Conservation (phyloP, 1,139 yeast species). For the Suhomyces kunorum region DNA sequence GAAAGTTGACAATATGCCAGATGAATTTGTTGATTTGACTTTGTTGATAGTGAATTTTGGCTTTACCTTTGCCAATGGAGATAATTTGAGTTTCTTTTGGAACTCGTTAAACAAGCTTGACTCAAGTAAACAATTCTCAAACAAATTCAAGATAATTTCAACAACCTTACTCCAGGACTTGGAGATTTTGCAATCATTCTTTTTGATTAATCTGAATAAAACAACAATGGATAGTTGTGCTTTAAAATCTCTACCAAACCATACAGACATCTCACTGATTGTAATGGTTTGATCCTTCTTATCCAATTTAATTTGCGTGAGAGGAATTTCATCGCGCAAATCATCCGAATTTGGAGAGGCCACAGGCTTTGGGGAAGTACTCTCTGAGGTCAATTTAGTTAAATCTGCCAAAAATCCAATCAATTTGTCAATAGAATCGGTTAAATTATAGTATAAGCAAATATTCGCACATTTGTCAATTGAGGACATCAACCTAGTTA, state of each 20-base stretch:
- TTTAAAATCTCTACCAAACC: slow-evolving; percentile 87
- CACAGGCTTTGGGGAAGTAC: neutral
- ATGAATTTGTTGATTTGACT: slow-evolving; percentile 61
- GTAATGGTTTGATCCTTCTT: slow-evolving; percentile 58
- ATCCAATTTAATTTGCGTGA: slow-evolving; percentile 50
- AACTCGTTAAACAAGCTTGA: slow-evolving; percentile 68
- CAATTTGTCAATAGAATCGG: slow-evolving; percentile 62
- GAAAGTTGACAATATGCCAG: slow-evolving; percentile 81
- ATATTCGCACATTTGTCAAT: slow-evolving; percentile 82
- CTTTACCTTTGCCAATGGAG: slow-evolving; percentile 57
- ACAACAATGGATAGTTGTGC: slow-evolving; percentile 90
- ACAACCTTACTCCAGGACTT: slow-evolving; percentile 64
- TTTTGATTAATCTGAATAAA: slow-evolving; percentile 71
- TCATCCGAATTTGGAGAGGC: slow-evolving; percentile 26
- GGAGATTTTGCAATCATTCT: slow-evolving; percentile 51
- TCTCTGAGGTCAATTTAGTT: slow-evolving; percentile 52
- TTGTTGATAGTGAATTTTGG: slow-evolving; percentile 68
- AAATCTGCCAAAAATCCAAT: slow-evolving; percentile 62
- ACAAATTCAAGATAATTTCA: slow-evolving; percentile 62
- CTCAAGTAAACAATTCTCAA: slow-evolving; percentile 69
- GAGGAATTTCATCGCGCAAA: slow-evolving; percentile 48
- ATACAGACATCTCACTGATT: slow-evolving; percentile 78
- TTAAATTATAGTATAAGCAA: slow-evolving; percentile 63
- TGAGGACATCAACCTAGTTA: slow-evolving; percentile 82
- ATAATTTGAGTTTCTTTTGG: slow-evolving; percentile 55